Evolutionary conservation across 2,329 filamentous ascomycete genomes (phyloP).

Genomic region (Colletotrichum acutatum): DNA sequence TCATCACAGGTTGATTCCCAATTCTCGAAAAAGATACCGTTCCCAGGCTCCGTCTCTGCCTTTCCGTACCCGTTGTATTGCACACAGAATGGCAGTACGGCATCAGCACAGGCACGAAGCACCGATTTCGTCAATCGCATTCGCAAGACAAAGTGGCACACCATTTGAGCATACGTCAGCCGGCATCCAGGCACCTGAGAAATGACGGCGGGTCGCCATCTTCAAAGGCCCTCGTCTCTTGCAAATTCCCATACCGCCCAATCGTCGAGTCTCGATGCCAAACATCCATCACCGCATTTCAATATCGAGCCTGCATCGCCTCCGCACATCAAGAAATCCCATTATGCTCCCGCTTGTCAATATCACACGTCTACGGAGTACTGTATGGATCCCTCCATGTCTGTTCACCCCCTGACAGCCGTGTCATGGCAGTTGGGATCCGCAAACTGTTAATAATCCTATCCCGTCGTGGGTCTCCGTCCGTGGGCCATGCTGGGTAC

Average conservation of each 20-base stretch:
- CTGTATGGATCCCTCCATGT: not conserved
- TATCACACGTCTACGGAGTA: not conserved
- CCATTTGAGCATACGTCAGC: constrained; percentile 12
- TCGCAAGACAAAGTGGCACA: not conserved
- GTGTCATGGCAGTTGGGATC: constrained; percentile 6
- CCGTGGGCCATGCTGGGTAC: constrained; percentile 3
- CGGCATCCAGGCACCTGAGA: constrained; percentile 8
- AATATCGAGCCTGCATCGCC: constrained; percentile 12
- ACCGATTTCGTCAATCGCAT: not conserved
- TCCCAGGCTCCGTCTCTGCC: not conserved
- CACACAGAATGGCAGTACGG: not conserved
- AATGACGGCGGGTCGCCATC: constrained; percentile 9
- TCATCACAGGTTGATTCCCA: not conserved
- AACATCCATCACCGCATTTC: constrained; percentile 17
- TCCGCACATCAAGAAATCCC: not conserved
- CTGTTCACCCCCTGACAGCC: not conserved
- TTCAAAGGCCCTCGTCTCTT: not conserved
- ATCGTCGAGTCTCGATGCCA: constrained; percentile 24
- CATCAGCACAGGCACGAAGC: not conserved
- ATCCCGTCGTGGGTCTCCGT: constrained; percentile 4
- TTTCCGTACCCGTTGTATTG: not conserved
- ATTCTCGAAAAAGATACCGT: not conserved
- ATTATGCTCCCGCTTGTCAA: not conserved
- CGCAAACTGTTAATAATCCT: constrained; percentile 20
- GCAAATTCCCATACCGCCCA: constrained; percentile 1